Evolutionary conservation across 1,284 basidiomycete species (phyloP), one percentile per base, ranked within the genome.

Genomic region (Cryptococcus sp.): DNA sequence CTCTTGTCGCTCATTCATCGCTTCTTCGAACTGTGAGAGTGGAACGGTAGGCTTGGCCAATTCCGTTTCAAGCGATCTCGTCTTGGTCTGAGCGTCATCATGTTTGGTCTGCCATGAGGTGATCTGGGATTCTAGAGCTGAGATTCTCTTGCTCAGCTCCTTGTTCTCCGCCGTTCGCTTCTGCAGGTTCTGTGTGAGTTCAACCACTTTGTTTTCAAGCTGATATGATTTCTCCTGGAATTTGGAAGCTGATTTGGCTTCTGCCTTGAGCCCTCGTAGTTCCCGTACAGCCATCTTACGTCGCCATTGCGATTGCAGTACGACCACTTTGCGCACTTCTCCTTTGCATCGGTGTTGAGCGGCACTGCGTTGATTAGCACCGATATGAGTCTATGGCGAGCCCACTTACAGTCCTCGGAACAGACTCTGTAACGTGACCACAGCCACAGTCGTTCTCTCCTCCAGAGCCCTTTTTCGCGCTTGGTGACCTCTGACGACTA

Each of bases 161-260:
- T 92, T 95, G 81, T 91, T 95, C 79, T 98, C 95, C 61, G 85
- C 84, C 7, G 87, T 94, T 43, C 95, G 86, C 71, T 84, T 88
- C 76, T 98, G 96, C 14, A 98, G 82, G n/a, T 81, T 86, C 74
- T 98, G 96, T 0, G 96, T 98, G 65, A 99, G 87, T 74, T 98
- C 95, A 58, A 99, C 91, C 49, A 98, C 96, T 80, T 98, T 99
- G 83, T 98, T 98, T 80, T 99, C 96, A 58, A 99, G 83, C 66
- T 86, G 86, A 76, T 98, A 98, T 0, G 96, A 98, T 63, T 97
- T 97, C 79, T 98, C 96, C 79, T 98, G 97, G 84, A 96, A 96
- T 76, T 96, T 97, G 64, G 89, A 89, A 35, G 95, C 95, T 0
- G 95, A 98, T 53, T 93, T 90, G 31, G 96, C 96, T 76, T 98